These are phyloP conservation scores for Aspergillus funiculosus DNA, from an alignment of 495 filamentous ascomycete species.

Conservation along the genomic window DNA sequence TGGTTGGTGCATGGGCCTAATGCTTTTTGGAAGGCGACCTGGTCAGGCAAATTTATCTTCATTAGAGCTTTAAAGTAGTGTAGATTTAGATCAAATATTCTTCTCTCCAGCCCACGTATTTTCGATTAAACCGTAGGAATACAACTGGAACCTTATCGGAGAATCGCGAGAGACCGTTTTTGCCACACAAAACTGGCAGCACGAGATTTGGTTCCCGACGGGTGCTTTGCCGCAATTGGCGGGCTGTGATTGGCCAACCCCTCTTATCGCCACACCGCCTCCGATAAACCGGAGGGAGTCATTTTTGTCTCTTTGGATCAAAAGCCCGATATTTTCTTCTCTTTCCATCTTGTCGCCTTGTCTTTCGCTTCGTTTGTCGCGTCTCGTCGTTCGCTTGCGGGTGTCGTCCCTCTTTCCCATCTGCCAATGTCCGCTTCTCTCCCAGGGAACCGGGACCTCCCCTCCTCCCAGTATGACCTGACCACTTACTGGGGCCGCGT, in stretches of 20 bases:
- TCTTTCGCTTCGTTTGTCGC: conserved; percentile 9
- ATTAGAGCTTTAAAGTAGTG: too few relatives aligned
- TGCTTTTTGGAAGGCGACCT: too few relatives aligned
- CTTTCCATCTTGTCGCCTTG: conserved; percentile 3
- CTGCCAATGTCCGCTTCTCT: conserved; percentile 78
- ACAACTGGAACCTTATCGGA: too few relatives aligned
- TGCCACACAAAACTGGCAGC: too few relatives aligned
- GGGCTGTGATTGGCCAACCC: conserved; percentile 21
- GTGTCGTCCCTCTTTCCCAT: conserved; percentile 8
- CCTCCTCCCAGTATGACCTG: conserved; percentile 86
- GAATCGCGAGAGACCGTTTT: too few relatives aligned
- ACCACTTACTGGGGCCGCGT: conserved; percentile 93
- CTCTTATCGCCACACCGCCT: conserved; percentile 42
- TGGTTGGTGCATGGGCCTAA: conserved; percentile 81
- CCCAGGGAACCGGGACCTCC: conserved; percentile 78
- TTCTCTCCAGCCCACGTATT: too few relatives aligned
- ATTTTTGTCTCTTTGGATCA: conserved; percentile 24
- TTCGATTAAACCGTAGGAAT: too few relatives aligned
- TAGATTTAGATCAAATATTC: too few relatives aligned
- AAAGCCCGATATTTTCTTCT: conserved; percentile 13
- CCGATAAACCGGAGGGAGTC: conserved; percentile 21
- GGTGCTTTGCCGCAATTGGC: conserved; percentile 10
- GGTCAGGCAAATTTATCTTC: too few relatives aligned
- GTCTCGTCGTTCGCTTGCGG: too few relatives aligned
- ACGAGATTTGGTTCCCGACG: too few relatives aligned